Evolutionary conservation across 2,329 filamentous ascomycete genomes (phyloP).

Genomic region (Nigrospora osmanthi): DNA sequence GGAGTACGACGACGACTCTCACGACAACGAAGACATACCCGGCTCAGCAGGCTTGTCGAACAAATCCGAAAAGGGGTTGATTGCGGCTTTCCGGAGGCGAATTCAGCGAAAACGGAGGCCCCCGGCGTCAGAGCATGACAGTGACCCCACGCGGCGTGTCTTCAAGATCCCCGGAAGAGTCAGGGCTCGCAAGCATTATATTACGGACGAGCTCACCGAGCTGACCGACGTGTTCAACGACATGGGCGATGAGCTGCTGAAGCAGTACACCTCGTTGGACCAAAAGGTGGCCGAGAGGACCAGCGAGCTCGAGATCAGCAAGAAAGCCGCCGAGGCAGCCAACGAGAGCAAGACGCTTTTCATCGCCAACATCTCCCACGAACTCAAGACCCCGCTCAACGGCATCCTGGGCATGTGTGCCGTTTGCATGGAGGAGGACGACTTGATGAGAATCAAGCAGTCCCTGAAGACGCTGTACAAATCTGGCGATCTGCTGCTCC

Average conservation of each 20-base stretch:
- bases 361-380: conserved; percentile 84
- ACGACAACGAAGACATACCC: conserved; percentile 33
- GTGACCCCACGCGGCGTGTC: conserved; percentile 37
- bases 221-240: conserved; percentile 82
- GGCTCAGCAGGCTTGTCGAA: conserved; percentile 12
- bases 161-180: conserved; percentile 87
- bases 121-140: conserved; percentile 22
- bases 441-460: conserved; percentile 68
- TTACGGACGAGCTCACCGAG: conserved; percentile 82
- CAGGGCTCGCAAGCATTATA: conserved; percentile 61
- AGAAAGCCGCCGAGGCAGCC: conserved; percentile 86
- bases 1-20: conserved; percentile 31
- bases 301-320: conserved; percentile 77
- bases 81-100: conserved; percentile 27
- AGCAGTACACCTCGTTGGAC: conserved; percentile 79
- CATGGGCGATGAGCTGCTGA: conserved; percentile 84
- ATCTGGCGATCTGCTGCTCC: conserved; percentile 74
- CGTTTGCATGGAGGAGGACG: conserved; percentile 87
- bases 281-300: conserved; percentile 79
- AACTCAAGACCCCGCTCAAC: conserved; percentile 91
- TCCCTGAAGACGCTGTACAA: conserved; percentile 86
- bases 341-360: conserved; percentile 97
- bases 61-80: conserved; percentile 34
- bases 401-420: conserved; percentile 93
- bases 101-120: conserved; percentile 23